Percentiles rank a stretch among this genome's conserved stretches.
phyloP scores from a whole-genome alignment of 1,284 basidiomycete species.

The Leccinum solheimii region DNA sequence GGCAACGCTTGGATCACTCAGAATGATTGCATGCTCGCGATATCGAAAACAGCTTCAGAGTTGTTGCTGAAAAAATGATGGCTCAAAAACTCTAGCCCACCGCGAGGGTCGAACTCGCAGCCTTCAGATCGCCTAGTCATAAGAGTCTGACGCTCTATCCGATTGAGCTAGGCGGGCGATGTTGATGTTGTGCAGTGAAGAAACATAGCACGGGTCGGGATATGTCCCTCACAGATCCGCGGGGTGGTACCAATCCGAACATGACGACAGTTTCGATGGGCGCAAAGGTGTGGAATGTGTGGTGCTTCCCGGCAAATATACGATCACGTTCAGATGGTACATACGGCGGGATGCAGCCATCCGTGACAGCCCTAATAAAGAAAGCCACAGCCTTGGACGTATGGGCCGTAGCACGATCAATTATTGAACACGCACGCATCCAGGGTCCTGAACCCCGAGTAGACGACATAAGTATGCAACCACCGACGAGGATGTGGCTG shows the following conservation, averaged over 20 bases:
- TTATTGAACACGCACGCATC: constrained; percentile 23
- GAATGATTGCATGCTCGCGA: no score
- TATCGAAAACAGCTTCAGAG: not conserved
- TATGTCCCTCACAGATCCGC: not conserved
- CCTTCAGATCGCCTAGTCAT: constrained; percentile 65
- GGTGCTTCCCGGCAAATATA: constrained; percentile 8
- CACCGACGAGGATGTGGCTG: not conserved
- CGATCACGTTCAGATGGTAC: constrained; percentile 11
- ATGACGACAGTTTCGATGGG: constrained; percentile 18
- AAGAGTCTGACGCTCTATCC: constrained; percentile 83
- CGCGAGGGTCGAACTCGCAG: constrained; percentile 92
- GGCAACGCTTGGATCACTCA: no score
- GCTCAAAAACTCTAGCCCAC: constrained; percentile 57
- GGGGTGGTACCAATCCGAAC: not conserved
- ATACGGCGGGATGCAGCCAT: constrained; percentile 19
- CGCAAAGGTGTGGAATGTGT: constrained; percentile 31
- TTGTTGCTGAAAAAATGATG: not conserved
- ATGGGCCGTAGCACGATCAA: constrained; percentile 9
- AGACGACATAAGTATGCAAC: constrained; percentile 1
- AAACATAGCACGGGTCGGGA: not conserved
- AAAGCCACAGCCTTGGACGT: constrained; percentile 18
- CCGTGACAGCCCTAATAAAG: constrained; percentile 18
- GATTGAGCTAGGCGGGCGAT: constrained; percentile 82
- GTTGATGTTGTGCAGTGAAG: not conserved
- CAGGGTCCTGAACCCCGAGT: constrained; percentile 23